Percentiles rank a stretch among this genome's conserved stretches.
These are phyloP conservation scores for Trametes cubensis DNA, from an alignment of 768 basidiomycete genomes.

Conservation along the genomic window DNA sequence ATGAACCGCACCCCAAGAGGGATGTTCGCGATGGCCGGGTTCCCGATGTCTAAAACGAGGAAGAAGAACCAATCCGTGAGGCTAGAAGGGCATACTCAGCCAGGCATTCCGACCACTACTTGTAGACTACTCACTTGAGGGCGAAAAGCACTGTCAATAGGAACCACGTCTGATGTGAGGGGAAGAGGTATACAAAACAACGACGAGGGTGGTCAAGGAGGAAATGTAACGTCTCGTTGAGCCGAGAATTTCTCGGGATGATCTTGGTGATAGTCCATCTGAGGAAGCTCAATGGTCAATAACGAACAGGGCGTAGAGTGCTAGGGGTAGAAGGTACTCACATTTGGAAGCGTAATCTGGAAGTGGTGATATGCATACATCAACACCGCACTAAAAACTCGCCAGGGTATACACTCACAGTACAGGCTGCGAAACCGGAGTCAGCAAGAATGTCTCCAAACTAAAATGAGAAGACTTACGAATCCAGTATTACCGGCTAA, in stretches of 20 bases:
- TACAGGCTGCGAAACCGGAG: conserved; percentile 60
- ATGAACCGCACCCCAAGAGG: conserved; percentile 71
- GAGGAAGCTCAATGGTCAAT: neutral
- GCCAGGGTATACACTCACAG: conserved; percentile 60
- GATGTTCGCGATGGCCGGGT: conserved; percentile 64
- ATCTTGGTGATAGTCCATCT: conserved; percentile 78
- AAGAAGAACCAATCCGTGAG: conserved; percentile 89
- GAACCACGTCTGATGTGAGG: conserved; percentile 94
- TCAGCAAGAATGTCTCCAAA: conserved; percentile 1
- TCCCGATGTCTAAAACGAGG: conserved; percentile 86
- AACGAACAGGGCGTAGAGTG: neutral
- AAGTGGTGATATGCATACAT: neutral
- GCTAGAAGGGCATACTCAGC: conserved; percentile 39
- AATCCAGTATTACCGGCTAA: conserved; percentile 93
- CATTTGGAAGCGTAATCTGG: conserved; percentile 64
- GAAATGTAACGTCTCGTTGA: conserved; percentile 83
- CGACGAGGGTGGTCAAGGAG: conserved; percentile 93
- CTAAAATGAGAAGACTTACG: conserved; percentile 54
- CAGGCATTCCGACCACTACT: neutral
- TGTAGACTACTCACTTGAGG: conserved; percentile 60
- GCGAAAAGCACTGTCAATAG: conserved; percentile 67
- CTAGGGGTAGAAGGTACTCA: neutral
- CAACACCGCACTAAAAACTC: neutral
- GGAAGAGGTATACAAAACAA: conserved; percentile 90
- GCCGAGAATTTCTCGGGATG: conserved; percentile 58